phyloP scores from a whole-genome alignment of 495 filamentous ascomycete genomes.

The Aspergillus steynii region DNA sequence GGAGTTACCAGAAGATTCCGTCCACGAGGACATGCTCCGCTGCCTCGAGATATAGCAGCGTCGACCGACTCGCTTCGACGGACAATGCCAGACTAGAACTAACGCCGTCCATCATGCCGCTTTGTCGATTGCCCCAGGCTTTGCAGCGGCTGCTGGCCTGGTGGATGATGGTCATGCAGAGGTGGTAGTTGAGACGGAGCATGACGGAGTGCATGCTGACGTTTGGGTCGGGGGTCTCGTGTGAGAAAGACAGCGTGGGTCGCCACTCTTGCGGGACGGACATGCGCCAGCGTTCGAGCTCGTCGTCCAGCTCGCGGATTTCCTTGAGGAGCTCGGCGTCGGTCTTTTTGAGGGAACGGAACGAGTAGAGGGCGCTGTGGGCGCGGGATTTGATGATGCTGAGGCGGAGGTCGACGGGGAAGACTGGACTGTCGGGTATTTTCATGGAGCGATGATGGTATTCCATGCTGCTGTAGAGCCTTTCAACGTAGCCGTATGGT shows the following conservation, averaged over 20 bases:
- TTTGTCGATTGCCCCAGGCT: slow-evolving; percentile 35
- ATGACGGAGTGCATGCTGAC: slow-evolving; percentile 46
- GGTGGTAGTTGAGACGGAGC: slow-evolving; percentile 51
- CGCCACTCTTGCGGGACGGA: slow-evolving; percentile 44
- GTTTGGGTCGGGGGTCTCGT: slow-evolving; percentile 35
- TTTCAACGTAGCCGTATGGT: slow-evolving; percentile 44
- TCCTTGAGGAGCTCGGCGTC: slow-evolving; percentile 53
- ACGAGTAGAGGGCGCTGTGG: slow-evolving; percentile 49
- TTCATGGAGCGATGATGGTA: slow-evolving; percentile 19
- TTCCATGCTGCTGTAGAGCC: slow-evolving; percentile 31
- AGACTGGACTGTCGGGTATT: slow-evolving; percentile 36
- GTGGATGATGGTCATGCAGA: slow-evolving; percentile 54
- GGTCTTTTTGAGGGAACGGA: slow-evolving; percentile 45
- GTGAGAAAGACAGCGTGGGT: slow-evolving; percentile 43
- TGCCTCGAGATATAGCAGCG: slow-evolving; percentile 45
- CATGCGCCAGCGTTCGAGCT: slow-evolving; percentile 50
- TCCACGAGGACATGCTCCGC: slow-evolving; percentile 41
- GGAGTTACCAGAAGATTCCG: slow-evolving; percentile 48
- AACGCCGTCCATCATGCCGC: slow-evolving; percentile 45
- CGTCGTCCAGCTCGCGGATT: slow-evolving; percentile 54
- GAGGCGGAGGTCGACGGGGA: slow-evolving; percentile 50
- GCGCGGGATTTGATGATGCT: slow-evolving; percentile 52
- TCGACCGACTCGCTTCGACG: slow-evolving; percentile 54
- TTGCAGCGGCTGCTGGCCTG: slow-evolving; percentile 50
- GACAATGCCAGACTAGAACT: slow-evolving; percentile 50